These are phyloP conservation scores for Monoraphidium neglectum DNA, from an alignment of 139 green algal genomes.

Conservation along the genomic window DNA sequence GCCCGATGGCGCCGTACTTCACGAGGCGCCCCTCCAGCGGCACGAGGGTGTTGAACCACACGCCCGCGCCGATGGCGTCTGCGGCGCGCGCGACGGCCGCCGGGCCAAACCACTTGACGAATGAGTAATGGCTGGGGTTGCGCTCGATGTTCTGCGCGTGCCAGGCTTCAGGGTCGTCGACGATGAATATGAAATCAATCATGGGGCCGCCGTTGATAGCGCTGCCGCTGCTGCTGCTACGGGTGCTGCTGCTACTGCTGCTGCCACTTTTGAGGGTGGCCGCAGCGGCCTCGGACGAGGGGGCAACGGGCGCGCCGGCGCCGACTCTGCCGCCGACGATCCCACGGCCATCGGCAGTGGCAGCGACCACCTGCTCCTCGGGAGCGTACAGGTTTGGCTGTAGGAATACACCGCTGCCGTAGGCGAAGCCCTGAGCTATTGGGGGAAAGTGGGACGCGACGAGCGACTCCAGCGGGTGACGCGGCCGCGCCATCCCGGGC, in stretches of 20 bases:
- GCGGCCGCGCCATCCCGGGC: background rate
- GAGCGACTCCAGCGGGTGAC: background rate
- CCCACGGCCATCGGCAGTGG: background rate
- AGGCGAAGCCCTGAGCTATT: slow-evolving; percentile 81
- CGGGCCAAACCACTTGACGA: slow-evolving; percentile 47
- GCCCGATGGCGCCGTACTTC: slow-evolving; percentile 87
- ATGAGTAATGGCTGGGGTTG: slow-evolving; percentile 79
- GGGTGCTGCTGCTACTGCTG: no score
- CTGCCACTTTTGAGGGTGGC: slow-evolving; percentile 1
- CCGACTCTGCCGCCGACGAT: background rate
- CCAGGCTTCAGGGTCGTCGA: slow-evolving; percentile 54
- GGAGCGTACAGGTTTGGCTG: slow-evolving; percentile 80
- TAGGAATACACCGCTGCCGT: slow-evolving; percentile 84
- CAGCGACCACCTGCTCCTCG: background rate
- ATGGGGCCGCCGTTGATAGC: no score
- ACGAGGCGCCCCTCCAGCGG: slow-evolving; percentile 57
- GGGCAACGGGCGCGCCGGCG: background rate
- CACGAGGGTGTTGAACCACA: slow-evolving; percentile 88
- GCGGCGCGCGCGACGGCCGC: slow-evolving; percentile 33
- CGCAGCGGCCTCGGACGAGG: background rate
- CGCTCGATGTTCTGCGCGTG: slow-evolving; percentile 65
- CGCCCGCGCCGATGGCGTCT: slow-evolving; percentile 57
- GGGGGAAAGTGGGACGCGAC: slow-evolving; percentile 61
- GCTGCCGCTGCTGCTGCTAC: no score
- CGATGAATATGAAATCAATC: slow-evolving; percentile 86